Evolutionary conservation across 1,139 yeast species (phyloP).

Genomic region (Geotrichum cucujoidarum): DNA sequence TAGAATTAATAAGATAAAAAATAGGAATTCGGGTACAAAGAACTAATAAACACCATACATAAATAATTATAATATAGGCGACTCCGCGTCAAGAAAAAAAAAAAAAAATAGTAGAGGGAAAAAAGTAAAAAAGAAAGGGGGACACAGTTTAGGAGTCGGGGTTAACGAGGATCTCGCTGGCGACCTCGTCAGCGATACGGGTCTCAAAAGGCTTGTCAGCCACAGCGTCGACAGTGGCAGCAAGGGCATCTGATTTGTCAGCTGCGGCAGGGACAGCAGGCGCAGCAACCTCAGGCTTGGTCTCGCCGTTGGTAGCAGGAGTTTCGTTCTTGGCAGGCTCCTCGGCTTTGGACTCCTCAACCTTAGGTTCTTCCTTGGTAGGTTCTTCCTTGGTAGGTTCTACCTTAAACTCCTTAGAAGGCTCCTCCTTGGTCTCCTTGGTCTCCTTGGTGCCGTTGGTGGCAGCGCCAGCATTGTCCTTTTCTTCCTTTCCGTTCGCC

Average conservation of each 20-base stretch:
- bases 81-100: not conserved
- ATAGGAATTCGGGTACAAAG: not conserved
- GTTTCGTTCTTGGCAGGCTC: not conserved
- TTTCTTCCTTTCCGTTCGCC: constrained; percentile 16
- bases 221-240: not conserved
- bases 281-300: not conserved
- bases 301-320: not conserved
- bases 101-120: not conserved
- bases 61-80: not conserved
- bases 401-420: too few relatives aligned
- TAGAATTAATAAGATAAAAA: not conserved
- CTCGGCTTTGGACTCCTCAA: not conserved
- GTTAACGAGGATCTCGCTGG: not conserved
- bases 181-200: not conserved
- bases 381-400: not conserved
- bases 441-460: not conserved
- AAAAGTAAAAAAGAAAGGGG: not conserved
- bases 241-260: not conserved
- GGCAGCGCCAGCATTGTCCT: constrained; percentile 14
- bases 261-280: not conserved
- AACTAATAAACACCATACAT: not conserved
- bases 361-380: not conserved
- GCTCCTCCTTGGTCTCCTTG: not conserved
- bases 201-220: not conserved
- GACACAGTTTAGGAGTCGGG: not conserved